phyloP scores from a whole-genome alignment of 345 rosid species.

The Tarenaya hassleriana region DNA sequence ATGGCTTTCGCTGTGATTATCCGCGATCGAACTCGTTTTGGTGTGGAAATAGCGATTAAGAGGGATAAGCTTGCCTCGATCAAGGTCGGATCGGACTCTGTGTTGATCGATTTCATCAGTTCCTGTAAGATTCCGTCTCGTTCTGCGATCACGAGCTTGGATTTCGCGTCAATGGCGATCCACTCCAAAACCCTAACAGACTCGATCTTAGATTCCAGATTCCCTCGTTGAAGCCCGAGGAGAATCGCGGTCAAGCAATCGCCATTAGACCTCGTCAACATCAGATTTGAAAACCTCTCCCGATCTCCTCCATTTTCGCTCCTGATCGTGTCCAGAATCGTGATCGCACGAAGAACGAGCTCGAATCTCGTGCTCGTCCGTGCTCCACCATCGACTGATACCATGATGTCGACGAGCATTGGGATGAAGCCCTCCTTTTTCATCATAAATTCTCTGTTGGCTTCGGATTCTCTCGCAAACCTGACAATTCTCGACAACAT shows the following conservation, averaged over 20 bases:
- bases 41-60: slow-evolving; percentile 40
- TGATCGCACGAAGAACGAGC: slow-evolving; percentile 36
- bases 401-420: slow-evolving; percentile 46
- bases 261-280: slow-evolving; percentile 25
- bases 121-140: slow-evolving; percentile 45
- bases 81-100: slow-evolving; percentile 39
- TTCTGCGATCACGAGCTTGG: slow-evolving; percentile 52
- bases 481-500: slow-evolving; percentile 32
- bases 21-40: slow-evolving; percentile 46
- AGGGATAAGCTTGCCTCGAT: slow-evolving; percentile 57
- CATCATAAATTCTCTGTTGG: slow-evolving; percentile 47
- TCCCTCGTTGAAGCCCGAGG: slow-evolving; percentile 39
- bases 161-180: slow-evolving; percentile 42
- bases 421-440: slow-evolving; percentile 37
- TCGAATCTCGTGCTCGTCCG: slow-evolving; percentile 23
- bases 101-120: slow-evolving; percentile 32
- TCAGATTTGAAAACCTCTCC: slow-evolving; percentile 33
- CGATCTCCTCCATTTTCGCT: slow-evolving; percentile 30
- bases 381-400: slow-evolving; percentile 18
- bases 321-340: slow-evolving; percentile 38
- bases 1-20: slow-evolving; percentile 37
- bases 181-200: slow-evolving; percentile 49
- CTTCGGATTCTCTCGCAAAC: slow-evolving; percentile 52
- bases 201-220: slow-evolving; percentile 43
- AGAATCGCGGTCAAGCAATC: slow-evolving; percentile 42